Evolutionary conservation across 2,329 filamentous ascomycete species (phyloP).

Genomic region (Aspergillus neotritici): DNA sequence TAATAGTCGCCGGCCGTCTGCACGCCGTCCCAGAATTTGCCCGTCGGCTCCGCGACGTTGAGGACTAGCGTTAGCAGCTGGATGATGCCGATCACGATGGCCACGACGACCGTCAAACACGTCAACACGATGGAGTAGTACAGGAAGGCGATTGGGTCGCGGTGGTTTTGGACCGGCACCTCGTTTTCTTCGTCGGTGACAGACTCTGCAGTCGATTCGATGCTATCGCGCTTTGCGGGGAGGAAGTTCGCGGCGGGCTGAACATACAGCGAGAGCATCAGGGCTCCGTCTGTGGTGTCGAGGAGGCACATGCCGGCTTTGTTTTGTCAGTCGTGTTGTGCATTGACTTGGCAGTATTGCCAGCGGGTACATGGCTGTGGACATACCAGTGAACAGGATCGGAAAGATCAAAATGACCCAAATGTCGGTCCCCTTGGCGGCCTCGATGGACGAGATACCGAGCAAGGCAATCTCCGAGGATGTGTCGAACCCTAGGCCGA

Average conservation of each 20-base stretch:
- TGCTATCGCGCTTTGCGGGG: slow-evolving; percentile 21
- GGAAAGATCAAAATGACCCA: slow-evolving; percentile 95
- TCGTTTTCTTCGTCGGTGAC: slow-evolving; percentile 15
- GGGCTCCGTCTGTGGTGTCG: slow-evolving; percentile 84
- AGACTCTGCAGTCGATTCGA: slow-evolving; percentile 9
- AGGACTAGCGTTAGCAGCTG: slow-evolving; percentile 75
- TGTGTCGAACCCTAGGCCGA: slow-evolving; percentile 91
- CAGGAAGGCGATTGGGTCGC: slow-evolving; percentile 81
- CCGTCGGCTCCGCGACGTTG: slow-evolving; percentile 67
- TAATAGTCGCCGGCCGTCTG: slow-evolving; percentile 70
- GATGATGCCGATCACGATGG: slow-evolving; percentile 76
- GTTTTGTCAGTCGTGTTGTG: background rate
- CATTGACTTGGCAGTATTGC: background rate
- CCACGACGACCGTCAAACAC: slow-evolving; percentile 73
- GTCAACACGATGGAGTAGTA: slow-evolving; percentile 92
- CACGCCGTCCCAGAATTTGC: slow-evolving; percentile 87
- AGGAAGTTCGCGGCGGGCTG: slow-evolving; percentile 41
- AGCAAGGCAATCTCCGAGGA: slow-evolving; percentile 89
- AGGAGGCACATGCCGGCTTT: slow-evolving; percentile 87
- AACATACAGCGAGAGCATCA: slow-evolving; percentile 94
- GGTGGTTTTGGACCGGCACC: slow-evolving; percentile 42
- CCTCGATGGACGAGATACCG: slow-evolving; percentile 84
- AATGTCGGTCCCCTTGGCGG: slow-evolving; percentile 75
- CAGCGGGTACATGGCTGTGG: too few species aligned
- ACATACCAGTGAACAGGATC: slow-evolving; percentile 71